Percentiles rank a stretch among this genome's conserved stretches.
Conservation (phyloP, 768 basidiomycete genomes). For the Mycena leptocephala region DNA sequence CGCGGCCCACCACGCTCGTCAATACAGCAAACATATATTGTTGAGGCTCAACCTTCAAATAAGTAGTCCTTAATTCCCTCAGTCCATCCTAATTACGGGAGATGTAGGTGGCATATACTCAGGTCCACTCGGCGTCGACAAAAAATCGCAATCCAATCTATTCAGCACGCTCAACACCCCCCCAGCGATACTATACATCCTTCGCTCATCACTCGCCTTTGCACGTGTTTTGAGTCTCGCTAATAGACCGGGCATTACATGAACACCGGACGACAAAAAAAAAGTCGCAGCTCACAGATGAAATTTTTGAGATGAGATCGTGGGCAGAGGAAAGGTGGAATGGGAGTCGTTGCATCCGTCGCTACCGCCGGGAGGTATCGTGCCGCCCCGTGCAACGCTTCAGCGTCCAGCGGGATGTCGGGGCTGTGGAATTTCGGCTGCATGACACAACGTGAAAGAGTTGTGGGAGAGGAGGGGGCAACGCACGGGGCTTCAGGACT, state of each 20-base stretch:
- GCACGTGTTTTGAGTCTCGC: background rate
- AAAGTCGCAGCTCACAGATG: background rate
- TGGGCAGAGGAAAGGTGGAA: conserved; percentile 2
- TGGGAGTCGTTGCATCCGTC: background rate
- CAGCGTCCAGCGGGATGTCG: no score
- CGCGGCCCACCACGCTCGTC: no score
- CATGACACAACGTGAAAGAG: background rate
- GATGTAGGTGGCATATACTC: background rate
- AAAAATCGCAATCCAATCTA: background rate
- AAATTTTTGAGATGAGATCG: background rate
- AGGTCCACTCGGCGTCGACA: background rate
- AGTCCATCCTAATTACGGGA: conserved; percentile 10
- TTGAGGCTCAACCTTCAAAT: conserved; percentile 4
- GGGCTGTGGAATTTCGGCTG: background rate
- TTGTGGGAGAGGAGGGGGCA: background rate
- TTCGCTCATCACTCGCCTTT: background rate
- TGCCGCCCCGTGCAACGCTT: background rate
- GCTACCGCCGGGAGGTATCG: background rate
- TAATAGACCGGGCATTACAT: background rate
- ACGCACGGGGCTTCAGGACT: background rate
- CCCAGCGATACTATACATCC: background rate
- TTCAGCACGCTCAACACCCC: background rate
- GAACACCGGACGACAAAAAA: background rate
- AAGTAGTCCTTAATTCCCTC: conserved; percentile 6
- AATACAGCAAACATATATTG: background rate